These are phyloP conservation scores for Purpureocillium lavendulum DNA, from an alignment of 2,329 filamentous ascomycete species.

Conservation along the genomic window DNA sequence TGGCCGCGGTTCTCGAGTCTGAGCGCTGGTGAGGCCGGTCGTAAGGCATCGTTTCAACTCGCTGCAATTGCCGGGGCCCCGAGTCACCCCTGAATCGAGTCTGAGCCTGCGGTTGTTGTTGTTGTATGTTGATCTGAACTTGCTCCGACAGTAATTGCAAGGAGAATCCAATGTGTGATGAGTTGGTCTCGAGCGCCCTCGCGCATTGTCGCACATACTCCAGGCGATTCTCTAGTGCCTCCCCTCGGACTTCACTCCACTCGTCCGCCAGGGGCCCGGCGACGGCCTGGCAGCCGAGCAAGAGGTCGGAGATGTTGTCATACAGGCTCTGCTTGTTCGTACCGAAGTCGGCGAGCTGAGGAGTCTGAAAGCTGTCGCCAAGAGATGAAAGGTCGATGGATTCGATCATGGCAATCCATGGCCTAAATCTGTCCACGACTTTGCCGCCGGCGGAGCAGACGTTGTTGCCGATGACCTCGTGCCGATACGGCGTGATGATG, in stretches of 20 bases:
- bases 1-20: slow-evolving; percentile 40
- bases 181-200: slow-evolving; percentile 75
- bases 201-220: slow-evolving; percentile 71
- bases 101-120: slow-evolving; percentile 30
- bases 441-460: slow-evolving; percentile 71
- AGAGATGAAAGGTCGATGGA: slow-evolving; percentile 82
- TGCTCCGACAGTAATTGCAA: slow-evolving; percentile 81
- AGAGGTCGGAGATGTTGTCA: slow-evolving; percentile 83
- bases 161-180: slow-evolving; percentile 80
- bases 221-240: slow-evolving; percentile 79
- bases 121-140: slow-evolving; percentile 50
- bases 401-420: slow-evolving; percentile 84
- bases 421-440: slow-evolving; percentile 80
- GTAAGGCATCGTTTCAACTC: slow-evolving; percentile 50
- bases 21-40: slow-evolving; percentile 46
- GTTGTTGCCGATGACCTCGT: slow-evolving; percentile 72
- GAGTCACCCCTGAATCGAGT: slow-evolving; percentile 35
- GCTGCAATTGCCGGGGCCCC: slow-evolving; percentile 41
- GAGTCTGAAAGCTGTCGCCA: slow-evolving; percentile 70
- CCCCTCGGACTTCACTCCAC: slow-evolving; percentile 87
- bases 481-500: slow-evolving; percentile 68
- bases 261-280: slow-evolving; percentile 87
- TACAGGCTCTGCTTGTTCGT: slow-evolving; percentile 90
- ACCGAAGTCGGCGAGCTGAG: slow-evolving; percentile 79
- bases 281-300: slow-evolving; percentile 84